Conservation (phyloP, 306 rosid genomes). For the Acacia confusa region DNA sequence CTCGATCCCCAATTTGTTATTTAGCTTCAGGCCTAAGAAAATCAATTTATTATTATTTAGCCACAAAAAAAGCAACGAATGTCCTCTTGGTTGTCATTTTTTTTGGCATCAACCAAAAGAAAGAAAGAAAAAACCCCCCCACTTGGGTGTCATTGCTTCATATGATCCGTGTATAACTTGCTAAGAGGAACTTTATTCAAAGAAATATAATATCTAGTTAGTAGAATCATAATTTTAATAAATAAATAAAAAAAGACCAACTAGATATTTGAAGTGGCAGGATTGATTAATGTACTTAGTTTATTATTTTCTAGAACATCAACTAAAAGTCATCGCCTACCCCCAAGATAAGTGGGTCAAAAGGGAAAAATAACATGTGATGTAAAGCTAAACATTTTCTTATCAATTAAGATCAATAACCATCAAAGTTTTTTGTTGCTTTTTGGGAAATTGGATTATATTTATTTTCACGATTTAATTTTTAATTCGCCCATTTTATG, state of each 20-base stretch:
- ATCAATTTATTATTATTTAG: not conserved
- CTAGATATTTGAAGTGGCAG: not conserved
- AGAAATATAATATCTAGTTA: not conserved
- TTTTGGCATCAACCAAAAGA: too few relatives aligned
- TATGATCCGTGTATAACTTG: not conserved
- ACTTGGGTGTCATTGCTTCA: not conserved
- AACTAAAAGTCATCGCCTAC: not conserved
- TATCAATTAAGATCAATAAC: not conserved
- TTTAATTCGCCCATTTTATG: too few relatives aligned
- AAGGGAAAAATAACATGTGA: not conserved
- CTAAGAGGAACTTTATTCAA: not conserved
- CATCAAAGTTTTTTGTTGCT: not conserved
- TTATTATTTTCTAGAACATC: not conserved
- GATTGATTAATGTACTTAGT: not conserved
- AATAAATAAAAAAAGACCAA: too few relatives aligned
- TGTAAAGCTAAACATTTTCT: not conserved
- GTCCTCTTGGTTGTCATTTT: not conserved
- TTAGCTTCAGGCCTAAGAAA: not conserved
- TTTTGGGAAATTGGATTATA: not conserved
- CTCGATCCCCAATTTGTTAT: not conserved
- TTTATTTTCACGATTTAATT: not conserved
- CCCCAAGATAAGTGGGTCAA: not conserved
- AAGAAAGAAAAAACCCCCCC: too few relatives aligned
- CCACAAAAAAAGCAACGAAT: not conserved
- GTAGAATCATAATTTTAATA: not conserved